Base-by-base conservation (phyloP, 768 basidiomycete species). In the Pleurotus citrinopileatus region DNA sequence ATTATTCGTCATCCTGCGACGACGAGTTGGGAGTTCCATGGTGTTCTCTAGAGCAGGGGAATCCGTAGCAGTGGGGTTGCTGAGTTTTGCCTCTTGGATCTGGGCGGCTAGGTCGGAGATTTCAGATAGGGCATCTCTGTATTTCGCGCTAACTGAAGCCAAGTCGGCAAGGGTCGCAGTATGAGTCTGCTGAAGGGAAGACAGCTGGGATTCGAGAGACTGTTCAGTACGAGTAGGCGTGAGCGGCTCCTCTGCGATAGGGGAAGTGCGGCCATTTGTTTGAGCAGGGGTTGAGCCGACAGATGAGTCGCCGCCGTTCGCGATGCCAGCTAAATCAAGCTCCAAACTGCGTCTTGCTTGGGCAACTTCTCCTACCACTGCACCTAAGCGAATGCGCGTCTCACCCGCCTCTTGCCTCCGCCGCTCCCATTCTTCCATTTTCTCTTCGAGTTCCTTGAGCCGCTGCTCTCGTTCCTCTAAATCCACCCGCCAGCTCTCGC, bases 71-170 rank as follows among this genome's bases (percentile, higher is more conserved):
- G 62, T 67, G 6, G 78, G 67, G 57, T 78, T 82, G 60, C 75
- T 80, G 42, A 94, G 80, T 61, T 87, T 92, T 6, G 84, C 80
- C 65, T 96, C 95, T 63, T 94, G 84, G 27, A 96, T 85, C 67
- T 97, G 93, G n/a, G 85, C 80, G 15, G 88, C 87, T 36, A 99
- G 81, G 61, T 95, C 93, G n/a, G 89, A 89, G 55, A 99, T 96
- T 68, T 96, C 91, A 45, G 83, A 82, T 26, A 98, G 78, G 15
- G 95, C 91, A 56, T 96, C 90, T 26, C 86, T 85, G 65, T 95
- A 98, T 68, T 95, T 95, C 52, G 73, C 69, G 1, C 87, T 84
- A 29, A 97, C 80, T 1, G 83, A 76, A 5, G 91, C 84, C 32
- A 95, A 78, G 60, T 95, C 91, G 6, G 82, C 74, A 19, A 95